Conservation (phyloP, 2,329 filamentous ascomycete genomes). For the Cytospora piceae region DNA sequence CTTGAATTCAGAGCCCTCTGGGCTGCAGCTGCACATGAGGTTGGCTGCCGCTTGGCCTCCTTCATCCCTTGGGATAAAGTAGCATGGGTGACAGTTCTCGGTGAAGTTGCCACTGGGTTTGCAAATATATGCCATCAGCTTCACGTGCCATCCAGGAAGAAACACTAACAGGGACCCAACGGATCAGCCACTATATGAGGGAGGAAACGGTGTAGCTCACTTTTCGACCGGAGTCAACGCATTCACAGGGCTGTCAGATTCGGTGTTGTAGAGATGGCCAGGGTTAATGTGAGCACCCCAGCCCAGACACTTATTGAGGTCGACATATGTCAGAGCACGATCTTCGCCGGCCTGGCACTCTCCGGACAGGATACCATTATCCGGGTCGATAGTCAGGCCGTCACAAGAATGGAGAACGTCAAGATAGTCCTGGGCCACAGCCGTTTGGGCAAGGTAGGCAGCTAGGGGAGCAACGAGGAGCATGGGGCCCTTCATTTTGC, state of each 20-base stretch:
- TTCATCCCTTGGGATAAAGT: slow-evolving; percentile 12
- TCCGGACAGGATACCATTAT: slow-evolving; percentile 12
- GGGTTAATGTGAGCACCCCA: slow-evolving; percentile 7
- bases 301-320: slow-evolving; percentile 22
- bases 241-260: background rate
- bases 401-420: slow-evolving; percentile 17
- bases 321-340: background rate
- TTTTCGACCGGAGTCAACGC: slow-evolving; percentile 2
- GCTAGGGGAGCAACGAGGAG: background rate
- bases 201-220: slow-evolving; percentile 6
- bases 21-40: slow-evolving; percentile 20
- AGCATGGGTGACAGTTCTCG: slow-evolving; percentile 15
- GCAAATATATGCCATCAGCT: background rate
- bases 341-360: background rate
- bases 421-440: background rate
- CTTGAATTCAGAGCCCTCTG: background rate
- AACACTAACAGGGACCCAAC: background rate
- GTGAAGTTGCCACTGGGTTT: slow-evolving; percentile 17
- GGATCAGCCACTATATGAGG: no score
- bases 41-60: slow-evolving; percentile 3
- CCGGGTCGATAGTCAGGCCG: slow-evolving; percentile 4
- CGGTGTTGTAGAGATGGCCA: background rate
- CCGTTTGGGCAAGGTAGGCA: background rate
- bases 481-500: slow-evolving; percentile 17
- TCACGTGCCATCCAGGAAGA: background rate